These are phyloP conservation scores for Incumbomyces delicatus DNA, from an alignment of 2,329 filamentous ascomycete species.

Conservation along the genomic window DNA sequence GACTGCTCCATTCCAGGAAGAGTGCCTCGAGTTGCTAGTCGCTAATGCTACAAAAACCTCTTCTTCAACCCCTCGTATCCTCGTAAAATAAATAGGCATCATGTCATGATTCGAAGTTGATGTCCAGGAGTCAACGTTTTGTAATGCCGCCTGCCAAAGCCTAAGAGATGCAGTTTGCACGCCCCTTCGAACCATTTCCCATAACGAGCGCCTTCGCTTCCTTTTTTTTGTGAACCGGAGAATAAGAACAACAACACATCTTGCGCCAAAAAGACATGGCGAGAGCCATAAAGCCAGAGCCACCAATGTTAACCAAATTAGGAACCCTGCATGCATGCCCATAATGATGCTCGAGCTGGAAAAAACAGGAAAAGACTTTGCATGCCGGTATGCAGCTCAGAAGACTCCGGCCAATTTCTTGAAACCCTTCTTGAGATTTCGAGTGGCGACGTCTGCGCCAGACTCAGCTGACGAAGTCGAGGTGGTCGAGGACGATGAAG, in stretches of 20 bases:
- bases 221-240: too few species aligned
- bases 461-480: constrained; percentile 15
- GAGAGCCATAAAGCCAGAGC: neutral
- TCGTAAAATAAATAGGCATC: constrained; percentile 5
- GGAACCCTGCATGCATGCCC: neutral
- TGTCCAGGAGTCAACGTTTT: constrained; percentile 2
- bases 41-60: constrained; percentile 4
- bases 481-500: constrained; percentile 5
- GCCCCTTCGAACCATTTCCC: constrained; percentile 6
- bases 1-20: too few species aligned
- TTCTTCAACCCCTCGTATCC: neutral
- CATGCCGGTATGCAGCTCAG: neutral
- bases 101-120: constrained; percentile 9
- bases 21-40: too few species aligned
- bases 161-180: constrained; percentile 4
- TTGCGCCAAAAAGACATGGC: too few species aligned
- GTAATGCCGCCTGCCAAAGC: constrained; percentile 6
- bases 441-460: constrained; percentile 19
- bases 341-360: neutral
- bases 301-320: neutral
- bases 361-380: neutral
- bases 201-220: constrained; percentile 5
- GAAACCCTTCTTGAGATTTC: constrained; percentile 17
- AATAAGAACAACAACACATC: neutral
- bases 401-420: constrained; percentile 18